Conservation (phyloP, 176 grass and related monocot genomes). For the Poa annua region DNA sequence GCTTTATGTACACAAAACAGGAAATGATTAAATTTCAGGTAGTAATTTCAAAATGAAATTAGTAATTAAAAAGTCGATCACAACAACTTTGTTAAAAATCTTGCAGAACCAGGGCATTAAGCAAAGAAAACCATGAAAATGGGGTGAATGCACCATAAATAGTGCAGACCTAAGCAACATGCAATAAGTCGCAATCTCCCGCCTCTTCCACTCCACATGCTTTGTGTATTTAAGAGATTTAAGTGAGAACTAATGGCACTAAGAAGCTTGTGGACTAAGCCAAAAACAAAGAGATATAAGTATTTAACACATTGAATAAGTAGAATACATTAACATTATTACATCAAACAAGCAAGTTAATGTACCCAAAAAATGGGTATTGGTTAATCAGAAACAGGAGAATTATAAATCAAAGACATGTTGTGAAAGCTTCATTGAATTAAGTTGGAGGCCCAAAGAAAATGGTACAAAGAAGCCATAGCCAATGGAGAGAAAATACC, state of each 20-base stretch:
- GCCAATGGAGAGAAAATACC: constrained; percentile 32
- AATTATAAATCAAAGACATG: constrained; percentile 28
- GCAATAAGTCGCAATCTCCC: background rate
- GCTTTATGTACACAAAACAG: background rate
- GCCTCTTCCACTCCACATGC: background rate
- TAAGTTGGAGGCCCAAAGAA: constrained; percentile 1
- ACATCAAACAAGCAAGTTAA: constrained; percentile 14
- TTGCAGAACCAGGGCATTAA: constrained; percentile 7
- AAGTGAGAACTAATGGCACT: constrained; percentile 2
- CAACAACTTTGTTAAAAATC: background rate
- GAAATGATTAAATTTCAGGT: background rate
- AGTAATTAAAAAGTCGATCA: background rate
- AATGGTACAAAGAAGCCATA: background rate
- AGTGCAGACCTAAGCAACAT: constrained; percentile 31
- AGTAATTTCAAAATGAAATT: constrained; percentile 14
- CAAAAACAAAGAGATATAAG: background rate
- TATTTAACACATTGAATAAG: background rate
- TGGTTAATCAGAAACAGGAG: background rate
- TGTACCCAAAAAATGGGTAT: background rate
- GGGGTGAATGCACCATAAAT: background rate
- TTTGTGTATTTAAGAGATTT: constrained; percentile 16
- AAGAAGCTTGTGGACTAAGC: constrained; percentile 14
- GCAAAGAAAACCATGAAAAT: background rate
- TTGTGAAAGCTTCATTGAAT: background rate
- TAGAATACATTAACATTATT: background rate